Evolutionary conservation across 2,329 filamentous ascomycete genomes (phyloP), one percentile per base, ranked within the genome.

Genomic region (Talaromyces sp.): DNA sequence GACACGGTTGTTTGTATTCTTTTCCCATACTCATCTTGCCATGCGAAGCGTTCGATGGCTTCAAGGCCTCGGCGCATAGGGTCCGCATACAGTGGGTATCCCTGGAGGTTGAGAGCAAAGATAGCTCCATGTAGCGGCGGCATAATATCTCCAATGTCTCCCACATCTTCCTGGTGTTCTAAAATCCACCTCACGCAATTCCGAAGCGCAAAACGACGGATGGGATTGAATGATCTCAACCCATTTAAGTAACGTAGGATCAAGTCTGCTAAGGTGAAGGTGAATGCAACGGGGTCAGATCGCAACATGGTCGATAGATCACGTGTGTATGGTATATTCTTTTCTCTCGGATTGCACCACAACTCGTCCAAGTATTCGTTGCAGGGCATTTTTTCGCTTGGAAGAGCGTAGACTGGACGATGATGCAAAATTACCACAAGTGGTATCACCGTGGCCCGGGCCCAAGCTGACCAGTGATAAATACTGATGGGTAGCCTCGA

Each of bases 341-440:
- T 74, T 9, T 66, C 58, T 0, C 19, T 50, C 1, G 69, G 69
- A 43, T 75, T 67, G 13, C 64, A 43, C 76, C 75, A 77, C 6
- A 76, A 62, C 57, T 78, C 75, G 58, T 78, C 75, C 2, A 77
- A 62, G 45, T 71, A 77, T 25, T 70, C 35, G 41, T 19, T 43
- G 41, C 17, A 43, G 41, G 41, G 3, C n/a, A 17, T n/a, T 19
- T 43, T 17, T 8, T 17, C n/a, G 41, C 13, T 43, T 2, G 41
- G 41, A 17, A 43, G 41, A 43, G 41, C 41, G 41, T 19, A 43
- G 41, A 43, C 17, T 17, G 41, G 41, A 17, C 41, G 41, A 43
- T 43, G 41, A 17, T 43, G 41, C 35, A 73, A 74, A 3, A 33
- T 19, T 13, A 31, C 47, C 4, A 52, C 22, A 52, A 60, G 31